Conservation (phyloP, 2,329 filamentous ascomycete species). For the Diaporthe citri region DNA sequence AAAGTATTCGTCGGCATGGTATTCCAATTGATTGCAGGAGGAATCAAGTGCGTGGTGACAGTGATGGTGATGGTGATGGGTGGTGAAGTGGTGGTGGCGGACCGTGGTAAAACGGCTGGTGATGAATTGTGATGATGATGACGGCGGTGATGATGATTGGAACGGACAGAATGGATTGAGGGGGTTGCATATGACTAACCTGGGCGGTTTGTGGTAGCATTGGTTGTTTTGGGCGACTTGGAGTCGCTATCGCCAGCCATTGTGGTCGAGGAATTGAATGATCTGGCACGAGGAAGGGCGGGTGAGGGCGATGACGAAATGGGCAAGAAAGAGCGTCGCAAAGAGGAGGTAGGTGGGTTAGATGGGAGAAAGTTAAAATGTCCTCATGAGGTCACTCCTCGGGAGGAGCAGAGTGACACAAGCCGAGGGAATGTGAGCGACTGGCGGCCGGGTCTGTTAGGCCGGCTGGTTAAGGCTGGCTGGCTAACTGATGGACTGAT, state of each 20-base stretch:
- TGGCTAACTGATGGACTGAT: background rate
- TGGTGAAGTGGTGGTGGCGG: conserved; percentile 4
- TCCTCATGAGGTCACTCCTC: conserved; percentile 38
- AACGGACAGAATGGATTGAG: conserved; percentile 8
- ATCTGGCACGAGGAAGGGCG: conserved; percentile 16
- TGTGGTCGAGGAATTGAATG: conserved; percentile 25
- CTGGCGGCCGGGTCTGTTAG: conserved; percentile 1
- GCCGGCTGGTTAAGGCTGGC: background rate
- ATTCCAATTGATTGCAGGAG: conserved; percentile 21
- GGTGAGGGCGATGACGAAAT: conserved; percentile 59
- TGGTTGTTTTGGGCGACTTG: conserved; percentile 62
- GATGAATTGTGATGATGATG: background rate
- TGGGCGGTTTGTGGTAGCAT: conserved; percentile 41
- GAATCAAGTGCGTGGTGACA: conserved; percentile 37
- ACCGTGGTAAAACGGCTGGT: background rate
- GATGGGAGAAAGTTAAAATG: conserved; percentile 37
- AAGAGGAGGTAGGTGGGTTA: conserved; percentile 26
- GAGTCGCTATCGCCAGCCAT: conserved; percentile 52
- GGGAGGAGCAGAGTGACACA: conserved; percentile 29
- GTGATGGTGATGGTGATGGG: conserved; percentile 20
- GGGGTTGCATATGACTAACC: conserved; percentile 37
- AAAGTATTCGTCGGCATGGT: conserved; percentile 32
- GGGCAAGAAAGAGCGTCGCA: conserved; percentile 31
- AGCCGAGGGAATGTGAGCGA: conserved; percentile 10
- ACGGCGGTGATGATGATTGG: background rate